Base-by-base conservation (phyloP, 2,329 filamentous ascomycete genomes). In the Knufia fluminis region DNA sequence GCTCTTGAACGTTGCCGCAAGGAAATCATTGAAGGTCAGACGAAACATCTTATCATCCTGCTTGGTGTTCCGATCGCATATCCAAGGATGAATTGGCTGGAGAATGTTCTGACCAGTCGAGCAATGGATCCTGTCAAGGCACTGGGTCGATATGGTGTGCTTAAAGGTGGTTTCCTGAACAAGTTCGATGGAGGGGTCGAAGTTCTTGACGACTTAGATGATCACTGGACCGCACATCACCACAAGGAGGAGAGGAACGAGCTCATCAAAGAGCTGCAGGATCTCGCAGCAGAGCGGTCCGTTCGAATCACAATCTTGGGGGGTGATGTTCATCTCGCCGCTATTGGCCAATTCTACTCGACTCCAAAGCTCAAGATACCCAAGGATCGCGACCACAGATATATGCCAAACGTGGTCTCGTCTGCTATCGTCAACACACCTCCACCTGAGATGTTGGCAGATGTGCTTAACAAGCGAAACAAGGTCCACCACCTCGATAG, bases 151-250 rank as follows among this genome's bases (percentile, higher is more conserved):
- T 78, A 84, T 31, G 90, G 91, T 1, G 67, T 94, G 57, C 75
- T 97, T 46, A 59, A 59, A 52, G 86, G 88, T 52, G 76, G 76
- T 10, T 80, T 94, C 38, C 73, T 94, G 33, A 95, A 95, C 69
- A 85, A 85, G 57, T 90, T 95, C 59, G 90, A 96, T 61, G 89
- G 88, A 19, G 88, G 88, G 16, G 85, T 92, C 4, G 92, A 97
- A 66, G 86, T 97, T 12, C 72, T 94, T 23, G 90, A 95, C 62
- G 89, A 94, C 60, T 71, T 95, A 8, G 91, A 96, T 63, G 92
- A 97, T 65, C 91, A 98, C 64, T 98, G 92, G 92, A 96, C 91
- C 1, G 87, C 91, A 32, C 94, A 88, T 63, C 86, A 89, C 62
- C 90, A 97, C 71, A 98, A 97, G 64, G 76, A 80, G 22, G 92